Evolutionary conservation across 140 eudicot genomes (phyloP), one percentile per base, ranked within the genome.

Genomic region (Senecio squalidus): DNA sequence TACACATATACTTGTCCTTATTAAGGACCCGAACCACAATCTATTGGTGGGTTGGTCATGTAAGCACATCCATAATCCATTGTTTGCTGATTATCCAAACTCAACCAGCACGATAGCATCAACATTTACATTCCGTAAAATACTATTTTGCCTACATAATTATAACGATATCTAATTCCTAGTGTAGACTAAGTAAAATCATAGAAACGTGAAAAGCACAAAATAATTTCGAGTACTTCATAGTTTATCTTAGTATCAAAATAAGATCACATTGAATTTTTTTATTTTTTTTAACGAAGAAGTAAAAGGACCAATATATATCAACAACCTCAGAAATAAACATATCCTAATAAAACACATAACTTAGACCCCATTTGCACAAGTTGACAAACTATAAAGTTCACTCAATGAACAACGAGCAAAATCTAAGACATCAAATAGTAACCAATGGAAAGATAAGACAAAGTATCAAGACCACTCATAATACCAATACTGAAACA

Each of bases 381-480:
- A 63, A 34, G 59, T 43, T 34, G 63, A 64, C 68, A 56, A 49
- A 55, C 27, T 30, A 47, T 60, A 58, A 22, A 64, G 59, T 48
- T 40, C 54, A 56, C 3, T 64, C 54, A 43, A 43, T 40, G 22
- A 49, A 51, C 58, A 36, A 64, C 43, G 53, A 16, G 18, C 27
- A 56, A 40, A 39, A 47, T 25, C 14, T 50, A 47, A 30, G 47
- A 72, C 47, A 24, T 49, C 55, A 17, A 40, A 38, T 34, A 27
- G 34, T 31, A 46, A 64, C 47, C 48, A 64, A 64, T 13, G 41
- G 39, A 55, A 53, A 30, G 60, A 72, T 56, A 55, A 55, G 29
- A 9, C n/a, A n/a, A 39, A 24, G 70, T 28, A 64, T 51, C 43
- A 39, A 68, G 62, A 65, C 72, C 72, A 64, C 73, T 43, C n/a